phyloP scores from a whole-genome alignment of 805 yeast species.

The Candida succiphila region DNA sequence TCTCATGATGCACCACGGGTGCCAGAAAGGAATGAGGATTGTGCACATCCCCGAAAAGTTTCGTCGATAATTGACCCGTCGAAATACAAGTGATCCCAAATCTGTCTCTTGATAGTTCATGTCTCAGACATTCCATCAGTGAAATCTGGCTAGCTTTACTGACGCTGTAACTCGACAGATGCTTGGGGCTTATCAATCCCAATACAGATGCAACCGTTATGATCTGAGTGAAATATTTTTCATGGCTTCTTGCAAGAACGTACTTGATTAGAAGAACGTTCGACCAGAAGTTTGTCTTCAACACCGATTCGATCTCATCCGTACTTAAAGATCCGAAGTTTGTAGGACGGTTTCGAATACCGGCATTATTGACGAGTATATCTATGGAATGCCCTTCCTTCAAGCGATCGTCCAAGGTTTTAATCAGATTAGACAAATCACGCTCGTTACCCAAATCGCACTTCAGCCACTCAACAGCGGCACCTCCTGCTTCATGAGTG shows the following conservation, averaged over 20 bases:
- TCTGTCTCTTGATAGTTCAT: conserved; percentile 23
- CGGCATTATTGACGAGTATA: conserved; percentile 39
- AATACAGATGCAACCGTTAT: conserved; percentile 37
- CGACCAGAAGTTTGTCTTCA: conserved; percentile 33
- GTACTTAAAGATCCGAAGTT: conserved; percentile 17
- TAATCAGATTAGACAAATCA: conserved; percentile 1
- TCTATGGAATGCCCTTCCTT: conserved; percentile 15
- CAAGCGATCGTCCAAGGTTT: conserved; percentile 7
- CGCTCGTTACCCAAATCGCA: conserved; percentile 14
- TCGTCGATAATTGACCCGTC: conserved; percentile 42
- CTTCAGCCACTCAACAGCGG: conserved; percentile 14
- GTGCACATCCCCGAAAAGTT: conserved; percentile 37
- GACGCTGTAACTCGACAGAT: conserved; percentile 37
- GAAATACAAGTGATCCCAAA: conserved; percentile 28
- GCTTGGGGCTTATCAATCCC: conserved; percentile 38
- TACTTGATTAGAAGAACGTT: conserved; percentile 31
- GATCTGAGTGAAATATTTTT: conserved; percentile 18
- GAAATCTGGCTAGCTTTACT: conserved; percentile 36
- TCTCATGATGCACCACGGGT: conserved; percentile 30
- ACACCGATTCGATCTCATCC: conserved; percentile 18
- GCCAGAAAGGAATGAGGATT: conserved; percentile 34
- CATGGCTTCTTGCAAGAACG: conserved; percentile 6
- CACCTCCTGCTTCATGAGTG: conserved; percentile 4
- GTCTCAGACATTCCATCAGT: conserved; percentile 33
- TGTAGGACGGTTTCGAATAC: conserved; percentile 26